Conservation (phyloP, 441 rosid genomes). For the Eruca vesicaria region DNA sequence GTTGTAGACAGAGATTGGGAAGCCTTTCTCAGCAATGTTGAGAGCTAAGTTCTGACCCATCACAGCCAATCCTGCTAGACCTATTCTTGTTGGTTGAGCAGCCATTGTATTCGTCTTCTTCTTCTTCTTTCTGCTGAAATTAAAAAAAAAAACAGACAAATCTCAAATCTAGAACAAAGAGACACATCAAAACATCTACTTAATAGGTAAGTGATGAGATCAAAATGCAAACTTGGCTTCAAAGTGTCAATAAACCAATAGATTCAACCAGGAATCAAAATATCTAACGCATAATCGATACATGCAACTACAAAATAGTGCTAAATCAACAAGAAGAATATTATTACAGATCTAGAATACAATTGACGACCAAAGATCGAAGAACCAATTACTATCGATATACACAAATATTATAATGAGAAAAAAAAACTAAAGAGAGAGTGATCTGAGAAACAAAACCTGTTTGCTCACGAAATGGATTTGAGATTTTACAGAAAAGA, state of each 20-base stretch:
- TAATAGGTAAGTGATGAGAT: not conserved
- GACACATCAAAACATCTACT: not conserved
- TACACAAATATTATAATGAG: not conserved
- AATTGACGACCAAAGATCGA: not conserved
- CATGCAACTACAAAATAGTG: not conserved
- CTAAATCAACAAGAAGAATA: not conserved
- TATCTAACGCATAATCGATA: not conserved
- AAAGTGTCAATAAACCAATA: not conserved
- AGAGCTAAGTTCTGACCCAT: slow-evolving; percentile 98
- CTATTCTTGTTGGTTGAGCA: slow-evolving; percentile 65
- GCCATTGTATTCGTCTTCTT: slow-evolving; percentile 50
- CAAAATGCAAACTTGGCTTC: not conserved
- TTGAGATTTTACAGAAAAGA: not conserved
- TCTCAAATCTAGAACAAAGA: slow-evolving; percentile 7
- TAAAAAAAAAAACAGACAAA: not conserved
- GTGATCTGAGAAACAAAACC: slow-evolving; percentile 29
- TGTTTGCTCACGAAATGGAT: not conserved
- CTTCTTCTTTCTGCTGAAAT: slow-evolving; percentile 4
- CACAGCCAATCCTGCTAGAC: slow-evolving; percentile 92
- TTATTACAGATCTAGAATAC: not conserved
- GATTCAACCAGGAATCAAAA: not conserved
- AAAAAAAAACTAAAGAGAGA: not conserved
- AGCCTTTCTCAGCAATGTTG: slow-evolving; percentile 94
- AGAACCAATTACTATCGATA: not conserved
- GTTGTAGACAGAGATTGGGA: slow-evolving; percentile 92